Evolutionary conservation across 768 basidiomycete species (phyloP).

Genomic region (Lactifluus volemus): DNA sequence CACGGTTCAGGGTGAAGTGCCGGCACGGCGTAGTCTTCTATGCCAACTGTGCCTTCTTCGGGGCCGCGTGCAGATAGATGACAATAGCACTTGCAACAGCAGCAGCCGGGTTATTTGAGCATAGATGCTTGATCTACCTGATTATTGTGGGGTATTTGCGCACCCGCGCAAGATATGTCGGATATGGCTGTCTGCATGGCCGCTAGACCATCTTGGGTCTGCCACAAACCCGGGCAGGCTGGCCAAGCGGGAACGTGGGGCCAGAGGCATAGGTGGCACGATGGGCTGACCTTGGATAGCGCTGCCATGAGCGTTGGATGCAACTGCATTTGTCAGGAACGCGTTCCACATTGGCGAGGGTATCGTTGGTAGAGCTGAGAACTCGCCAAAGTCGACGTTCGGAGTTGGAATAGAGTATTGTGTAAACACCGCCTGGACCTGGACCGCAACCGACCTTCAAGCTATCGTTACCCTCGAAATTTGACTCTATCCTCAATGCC

Average conservation of each 20-base stretch:
- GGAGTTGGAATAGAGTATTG: constrained; percentile 5
- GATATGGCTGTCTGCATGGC: not conserved
- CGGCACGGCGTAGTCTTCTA: constrained; percentile 10
- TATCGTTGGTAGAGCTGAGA: not conserved
- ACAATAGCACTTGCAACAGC: too few relatives aligned
- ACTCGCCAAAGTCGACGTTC: not conserved
- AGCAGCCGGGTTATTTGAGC: not conserved
- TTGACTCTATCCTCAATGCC: too few relatives aligned
- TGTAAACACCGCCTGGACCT: not conserved
- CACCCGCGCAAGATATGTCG: not conserved
- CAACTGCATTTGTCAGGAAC: not conserved
- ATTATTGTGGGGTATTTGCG: too few relatives aligned
- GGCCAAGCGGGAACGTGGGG: not conserved
- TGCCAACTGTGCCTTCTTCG: constrained; percentile 1
- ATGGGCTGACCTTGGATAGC: not conserved
- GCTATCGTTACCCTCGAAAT: too few relatives aligned
- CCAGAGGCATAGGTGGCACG: not conserved
- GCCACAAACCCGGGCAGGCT: not conserved
- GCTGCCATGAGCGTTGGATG: not conserved
- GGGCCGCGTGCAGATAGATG: not conserved
- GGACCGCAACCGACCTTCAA: too few relatives aligned
- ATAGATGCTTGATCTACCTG: not conserved
- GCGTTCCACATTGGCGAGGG: not conserved
- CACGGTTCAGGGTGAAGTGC: constrained; percentile 5
- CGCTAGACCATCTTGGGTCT: not conserved